Conservation (phyloP, 306 rosid genomes). For the Trifolium repens region DNA sequence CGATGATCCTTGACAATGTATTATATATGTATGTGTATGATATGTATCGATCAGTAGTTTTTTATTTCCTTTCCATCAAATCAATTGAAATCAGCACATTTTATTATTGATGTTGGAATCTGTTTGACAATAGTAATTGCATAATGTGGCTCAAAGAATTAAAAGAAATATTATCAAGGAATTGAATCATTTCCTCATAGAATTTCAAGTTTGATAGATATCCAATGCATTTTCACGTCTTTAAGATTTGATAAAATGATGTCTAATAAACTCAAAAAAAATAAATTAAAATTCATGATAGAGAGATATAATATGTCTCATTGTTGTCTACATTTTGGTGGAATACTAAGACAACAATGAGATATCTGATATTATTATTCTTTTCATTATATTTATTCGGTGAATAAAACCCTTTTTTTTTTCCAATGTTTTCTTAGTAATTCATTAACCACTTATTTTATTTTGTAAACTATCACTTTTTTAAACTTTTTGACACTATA, state of each 20-base stretch:
- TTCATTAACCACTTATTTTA: too few species aligned
- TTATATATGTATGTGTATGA: slow-evolving; percentile 20
- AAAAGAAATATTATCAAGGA: background rate
- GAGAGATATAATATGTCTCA: too few species aligned
- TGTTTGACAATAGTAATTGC: background rate
- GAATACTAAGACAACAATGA: too few species aligned
- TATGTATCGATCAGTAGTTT: slow-evolving; percentile 3
- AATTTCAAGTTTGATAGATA: background rate
- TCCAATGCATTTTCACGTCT: background rate
- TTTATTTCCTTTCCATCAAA: background rate
- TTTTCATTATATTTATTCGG: too few species aligned
- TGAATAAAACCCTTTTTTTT: too few species aligned
- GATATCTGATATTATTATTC: too few species aligned
- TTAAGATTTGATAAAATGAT: background rate
- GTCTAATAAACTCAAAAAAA: too few species aligned
- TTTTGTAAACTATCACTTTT: too few species aligned
- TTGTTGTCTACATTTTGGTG: too few species aligned
- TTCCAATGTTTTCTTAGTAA: too few species aligned
- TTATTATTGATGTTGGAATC: background rate
- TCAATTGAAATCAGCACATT: background rate
- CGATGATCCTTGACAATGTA: slow-evolving; percentile 32
- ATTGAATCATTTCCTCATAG: background rate
- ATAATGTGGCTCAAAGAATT: slow-evolving; percentile 6
- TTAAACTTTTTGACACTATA: too few species aligned
- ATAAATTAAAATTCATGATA: too few species aligned